Base-by-base conservation (phyloP, 352 stramenopile genomes). In the Globisporangium nunn region DNA sequence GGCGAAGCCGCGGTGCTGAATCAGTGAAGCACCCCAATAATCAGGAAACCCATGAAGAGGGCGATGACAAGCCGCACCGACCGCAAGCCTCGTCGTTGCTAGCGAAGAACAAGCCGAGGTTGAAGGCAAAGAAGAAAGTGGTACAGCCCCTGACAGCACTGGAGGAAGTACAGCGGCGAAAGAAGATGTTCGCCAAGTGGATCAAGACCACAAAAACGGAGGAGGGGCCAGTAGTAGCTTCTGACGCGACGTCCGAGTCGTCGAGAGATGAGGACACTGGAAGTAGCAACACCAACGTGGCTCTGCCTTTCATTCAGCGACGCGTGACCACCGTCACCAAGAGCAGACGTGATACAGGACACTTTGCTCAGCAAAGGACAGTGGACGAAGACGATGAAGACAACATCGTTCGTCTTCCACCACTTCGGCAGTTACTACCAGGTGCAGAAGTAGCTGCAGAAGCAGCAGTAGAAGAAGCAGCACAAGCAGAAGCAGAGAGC, bases 171-270 rank as follows among this genome's bases (percentile, higher is more conserved):
- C 68, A 88, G 52, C 81, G 79, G 30, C 79, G 78, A 23, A 86
- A 86, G 55, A 71, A 77, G 33, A 80, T 89, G 71, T 90, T 89
- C 58, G 70, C 79, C 2, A 89, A 68, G 53, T 91, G 81, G 79
- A 76, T 88, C 31, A 84, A 87, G 55, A 56, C 50, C 1, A 23
- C 53, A 23, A 52, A 28, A 18, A 35, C 53, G 10, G 41, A 39
- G 10, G 41, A 39, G 23, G 5, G 37, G 10, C 0, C 44, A 10
- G 37, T 23, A 8, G 14, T 44, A 29, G 35, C 14, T 29, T 12
- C 52, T 5, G 15, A 23, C 8, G 15, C 15, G 40, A 4, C 15
- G 14, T 43, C 15, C 39, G 28, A 52, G 29, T 23, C 2, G 14
- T 41, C 11, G 6, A 15, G 29, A 18, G 14, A 23, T 23, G 23